Percentiles rank a stretch among this genome's conserved stretches.
These are phyloP conservation scores for Trichosanthes cucumerina DNA, from an alignment of 306 rosid species.

Conservation along the genomic window DNA sequence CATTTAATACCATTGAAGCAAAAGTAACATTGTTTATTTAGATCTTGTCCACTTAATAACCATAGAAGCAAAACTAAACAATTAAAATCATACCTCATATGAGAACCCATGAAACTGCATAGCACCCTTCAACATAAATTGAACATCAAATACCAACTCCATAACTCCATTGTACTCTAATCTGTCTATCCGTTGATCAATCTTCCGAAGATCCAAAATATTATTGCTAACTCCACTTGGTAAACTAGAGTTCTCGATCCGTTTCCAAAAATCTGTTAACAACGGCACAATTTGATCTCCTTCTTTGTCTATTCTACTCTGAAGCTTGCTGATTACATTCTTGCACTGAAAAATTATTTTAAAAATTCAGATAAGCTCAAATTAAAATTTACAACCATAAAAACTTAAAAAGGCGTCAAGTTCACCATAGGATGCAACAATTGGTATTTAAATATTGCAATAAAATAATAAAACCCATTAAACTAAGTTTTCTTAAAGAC, in stretches of 20 bases:
- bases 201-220: constrained; percentile 65
- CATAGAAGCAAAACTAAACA: neutral
- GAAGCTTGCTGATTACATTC: constrained; percentile 80
- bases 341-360: constrained; percentile 53
- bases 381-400: neutral
- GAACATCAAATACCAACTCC: constrained; percentile 88
- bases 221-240: constrained; percentile 47
- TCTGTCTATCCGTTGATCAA: constrained; percentile 77
- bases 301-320: constrained; percentile 79
- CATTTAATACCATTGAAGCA: neutral
- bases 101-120: constrained; percentile 73
- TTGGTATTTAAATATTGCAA: neutral
- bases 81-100: constrained; percentile 55
- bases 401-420: neutral
- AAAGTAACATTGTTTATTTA: neutral
- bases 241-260: constrained; percentile 53
- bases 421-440: neutral
- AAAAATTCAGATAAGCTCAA: constrained; percentile 18
- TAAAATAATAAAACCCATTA: neutral
- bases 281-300: constrained; percentile 83
- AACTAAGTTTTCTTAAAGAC: neutral
- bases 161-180: constrained; percentile 70
- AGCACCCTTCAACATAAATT: constrained; percentile 74
- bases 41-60: neutral
- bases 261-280: constrained; percentile 89